Base-by-base conservation (phyloP, 441 rosid species). In the Aquilaria agallochum region DNA sequence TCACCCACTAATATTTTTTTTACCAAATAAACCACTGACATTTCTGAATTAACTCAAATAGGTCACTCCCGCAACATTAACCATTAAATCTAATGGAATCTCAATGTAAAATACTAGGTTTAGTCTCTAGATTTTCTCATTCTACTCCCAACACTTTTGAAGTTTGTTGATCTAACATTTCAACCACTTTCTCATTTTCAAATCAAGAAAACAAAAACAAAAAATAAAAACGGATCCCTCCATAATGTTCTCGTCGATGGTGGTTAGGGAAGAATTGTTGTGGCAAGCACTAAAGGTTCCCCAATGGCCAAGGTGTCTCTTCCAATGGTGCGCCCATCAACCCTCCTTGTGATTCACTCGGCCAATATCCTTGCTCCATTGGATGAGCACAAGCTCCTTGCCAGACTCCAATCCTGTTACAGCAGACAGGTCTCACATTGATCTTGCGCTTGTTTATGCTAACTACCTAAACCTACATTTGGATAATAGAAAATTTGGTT, bases 381-480 rank as follows among this genome's bases (percentile, higher is more conserved):
- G 63, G 46, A 61, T 70, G 48, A 53, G 58, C 45, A 36, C 68
- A 45, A 53, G 58, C 36, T 64, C 73, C 58, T 65, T 68, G 8
- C 13, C 50, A 31, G 73, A 68, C 32, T 54, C 72, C 34, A 31
- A 61, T 14, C 62, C 65, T 67, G 61, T 72, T 1, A 55, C 83
- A 0, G 12, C 55, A 5, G 75, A 65, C 52, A 73, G 71, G 11
- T 77, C 83, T 0, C 77, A 69, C 14, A 81, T 86, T 47, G 87
- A 86, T 72, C 84, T 87, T 3, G 89, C 88, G 2, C 74, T 80
- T 51, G 89, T 93, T 47, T 90, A 83, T 11, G 92, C 96, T 0
- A 93, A 90, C n/a, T 90, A 83, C 74, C 73, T 90, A 85, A 90
- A 78, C 52, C 83, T 79, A 40, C 82, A 72, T 30, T 73, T 76